These are phyloP conservation scores for Talaromyces sp. DNA, from an alignment of 2,329 filamentous ascomycete species.

Conservation along the genomic window DNA sequence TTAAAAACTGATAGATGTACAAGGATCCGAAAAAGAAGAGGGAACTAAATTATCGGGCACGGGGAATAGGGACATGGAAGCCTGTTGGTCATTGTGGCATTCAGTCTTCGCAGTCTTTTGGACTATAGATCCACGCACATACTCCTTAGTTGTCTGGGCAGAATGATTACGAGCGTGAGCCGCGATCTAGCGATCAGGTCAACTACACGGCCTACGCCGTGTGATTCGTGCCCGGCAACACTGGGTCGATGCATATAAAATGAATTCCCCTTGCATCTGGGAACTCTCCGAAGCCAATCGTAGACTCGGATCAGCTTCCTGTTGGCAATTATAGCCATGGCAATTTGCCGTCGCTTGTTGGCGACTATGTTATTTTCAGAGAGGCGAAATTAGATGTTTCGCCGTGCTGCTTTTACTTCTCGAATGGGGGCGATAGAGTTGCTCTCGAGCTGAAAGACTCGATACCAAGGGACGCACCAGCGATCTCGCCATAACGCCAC, in stretches of 20 bases:
- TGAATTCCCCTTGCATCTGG: constrained; percentile 38
- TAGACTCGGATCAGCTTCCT: constrained; percentile 14
- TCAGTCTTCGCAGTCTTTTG: neutral
- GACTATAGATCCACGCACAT: constrained; percentile 29
- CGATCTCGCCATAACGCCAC: constrained; percentile 9
- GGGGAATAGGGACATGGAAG: constrained; percentile 10
- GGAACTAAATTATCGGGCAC: constrained; percentile 6
- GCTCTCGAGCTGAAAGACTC: neutral
- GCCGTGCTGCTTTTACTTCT: neutral
- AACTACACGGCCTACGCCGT: constrained; percentile 23
- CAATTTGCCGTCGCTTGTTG: neutral
- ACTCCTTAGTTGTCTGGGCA: neutral
- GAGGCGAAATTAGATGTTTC: neutral
- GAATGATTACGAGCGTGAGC: constrained; percentile 18
- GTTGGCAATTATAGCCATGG: constrained; percentile 11
- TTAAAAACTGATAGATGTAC: constrained; percentile 21
- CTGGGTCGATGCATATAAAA: constrained; percentile 28
- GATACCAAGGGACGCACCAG: neutral
- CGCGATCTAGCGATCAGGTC: constrained; percentile 18
- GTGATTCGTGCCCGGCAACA: constrained; percentile 37
- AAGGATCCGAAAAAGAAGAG: neutral
- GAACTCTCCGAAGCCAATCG: constrained; percentile 29
- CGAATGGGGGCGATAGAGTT: neutral
- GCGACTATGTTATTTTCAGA: neutral
- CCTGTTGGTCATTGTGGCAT: constrained; percentile 11